Evolutionary conservation across 768 basidiomycete species (phyloP), one percentile per base, ranked within the genome.

Genomic region (Amanita phalloides): DNA sequence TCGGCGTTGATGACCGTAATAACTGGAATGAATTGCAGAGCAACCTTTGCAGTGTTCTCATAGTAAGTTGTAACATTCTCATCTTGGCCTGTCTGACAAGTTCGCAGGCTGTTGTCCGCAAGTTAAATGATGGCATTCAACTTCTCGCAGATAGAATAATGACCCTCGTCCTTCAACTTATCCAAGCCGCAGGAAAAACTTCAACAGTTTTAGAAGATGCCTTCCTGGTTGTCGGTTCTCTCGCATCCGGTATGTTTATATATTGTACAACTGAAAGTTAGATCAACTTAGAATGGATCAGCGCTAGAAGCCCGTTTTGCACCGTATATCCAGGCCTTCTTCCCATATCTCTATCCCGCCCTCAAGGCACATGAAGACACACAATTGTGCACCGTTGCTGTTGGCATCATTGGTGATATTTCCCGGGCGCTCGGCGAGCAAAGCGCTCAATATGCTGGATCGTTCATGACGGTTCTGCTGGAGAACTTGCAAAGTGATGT

Each of bases 1-100:
- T 99, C 36, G 96, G 96, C 41, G 74, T 84, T 14, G 96, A 99
- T 66, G 96, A 99, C 62, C 84, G 90, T 56, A 94, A 93, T 68
- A 99, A 96, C 71, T 96, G 95, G 93, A 96, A 96, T 62, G 95
- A 99, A 64, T 75, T 99, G 23, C 94, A 96, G 65, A 86, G 90
- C 68, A 96, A 95, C 69, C 77, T 97, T 59, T 96, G 93, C 65
- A 83, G 86, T 57, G 88, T 96, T 44, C 75, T 90, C 49, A 87
- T 90, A 50, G 90, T 91, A 62, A 63, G 88, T 71, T 20, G 33
- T 43, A 38, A 5, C 38, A 26, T 10, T 46, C 20, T 49, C 6
- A 11, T 33, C 20, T 33, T 26, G 17, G 26, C 45, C 8, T 43
- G 26, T 35, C 49, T 55, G 14, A 49, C n/a, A 36, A 36, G 36